Base-by-base conservation (phyloP, 2,329 filamentous ascomycete species). In the Arthrinium puccinioides region DNA sequence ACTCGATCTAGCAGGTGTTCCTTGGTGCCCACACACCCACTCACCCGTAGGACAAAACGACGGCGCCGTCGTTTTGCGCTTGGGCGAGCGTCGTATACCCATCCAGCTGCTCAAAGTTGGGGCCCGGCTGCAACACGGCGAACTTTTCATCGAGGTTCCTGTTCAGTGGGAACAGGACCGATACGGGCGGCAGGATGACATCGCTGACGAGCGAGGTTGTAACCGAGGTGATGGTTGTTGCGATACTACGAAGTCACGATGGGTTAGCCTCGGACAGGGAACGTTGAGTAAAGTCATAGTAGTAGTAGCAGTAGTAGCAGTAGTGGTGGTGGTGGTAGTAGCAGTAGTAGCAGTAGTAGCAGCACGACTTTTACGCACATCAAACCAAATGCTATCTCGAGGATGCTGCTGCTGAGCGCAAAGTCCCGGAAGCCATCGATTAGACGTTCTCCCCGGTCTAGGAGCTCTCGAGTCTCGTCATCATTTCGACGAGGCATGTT, bases 141-240 rank as follows among this genome's bases (percentile, higher is more conserved):
- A 87, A 87, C 56, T 85, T 85, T 60, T 85, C 76, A 51, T 84
- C 79, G 51, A 87, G 70, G 53, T 87, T 87, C 45, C 75, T 74
- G 49, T 82, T 74, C 39, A 87, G 61, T 33, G 83, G 83, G 5
- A 84, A 70, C 16, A 87, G 61, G 28, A 87, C 62, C 3, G 82
- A 83, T 20, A 87, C 63, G 1, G 83, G 69, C 5, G 83, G 84
- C 43, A 87, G 72, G 31, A 87, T 61, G 23, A 87, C 73, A 48
- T 85, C 80, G 43, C 72, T 76, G 37, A 87, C 81, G 51, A 87
- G 81, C 8, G 77, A 82, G 40, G 80, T 85, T 39, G 85, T 79
- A 32, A 86, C 69, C 39, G 76, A 70, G 4, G 82, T 86, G 55
- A 87, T 87, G 20, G 81, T 73, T 37, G 79, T 72, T 10, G 82